Evolutionary conservation across 2,329 filamentous ascomycete genomes (phyloP).

Genomic region (Penicillium oxalicum): DNA sequence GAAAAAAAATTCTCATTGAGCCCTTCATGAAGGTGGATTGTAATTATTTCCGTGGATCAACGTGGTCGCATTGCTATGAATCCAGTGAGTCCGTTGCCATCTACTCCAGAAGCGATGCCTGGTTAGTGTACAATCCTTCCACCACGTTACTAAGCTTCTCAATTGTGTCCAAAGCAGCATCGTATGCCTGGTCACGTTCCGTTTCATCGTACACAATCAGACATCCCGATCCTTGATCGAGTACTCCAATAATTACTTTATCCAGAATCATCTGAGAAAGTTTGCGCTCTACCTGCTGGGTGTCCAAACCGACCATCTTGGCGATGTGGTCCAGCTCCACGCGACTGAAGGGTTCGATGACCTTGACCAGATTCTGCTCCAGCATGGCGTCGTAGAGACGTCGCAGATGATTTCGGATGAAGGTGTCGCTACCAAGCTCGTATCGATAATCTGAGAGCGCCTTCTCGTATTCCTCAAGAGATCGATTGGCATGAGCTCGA

Average conservation of each 20-base stretch:
- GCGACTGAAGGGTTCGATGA: slow-evolving; percentile 96
- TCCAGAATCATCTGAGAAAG: slow-evolving; percentile 99
- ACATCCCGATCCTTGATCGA: slow-evolving; percentile 96
- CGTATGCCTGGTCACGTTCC: slow-evolving; percentile 86
- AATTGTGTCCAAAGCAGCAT: slow-evolving; percentile 87
- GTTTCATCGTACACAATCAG: slow-evolving; percentile 96
- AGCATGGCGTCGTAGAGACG: slow-evolving; percentile 97
- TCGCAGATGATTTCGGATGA: slow-evolving; percentile 94
- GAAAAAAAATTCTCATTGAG: too few species aligned
- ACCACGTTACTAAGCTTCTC: slow-evolving; percentile 97
- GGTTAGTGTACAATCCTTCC: slow-evolving; percentile 95
- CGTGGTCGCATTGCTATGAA: slow-evolving; percentile 23
- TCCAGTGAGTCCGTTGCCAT: slow-evolving; percentile 12
- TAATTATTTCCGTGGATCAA: slow-evolving; percentile 17
- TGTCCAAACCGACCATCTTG: slow-evolving; percentile 95
- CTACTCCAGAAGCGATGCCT: slow-evolving; percentile 88
- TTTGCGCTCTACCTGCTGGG: slow-evolving; percentile 94
- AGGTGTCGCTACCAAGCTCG: slow-evolving; percentile 88
- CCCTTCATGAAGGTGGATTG: slow-evolving; percentile 5
- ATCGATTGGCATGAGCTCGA: slow-evolving; percentile 89
- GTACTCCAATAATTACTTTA: slow-evolving; percentile 94
- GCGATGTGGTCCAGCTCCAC: slow-evolving; percentile 97
- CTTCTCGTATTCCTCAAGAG: slow-evolving; percentile 93
- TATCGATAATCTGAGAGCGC: slow-evolving; percentile 85
- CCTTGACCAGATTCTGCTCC: slow-evolving; percentile 99